Evolutionary conservation across 306 rosid species (phyloP), one percentile per base, ranked within the genome.

Genomic region (Cicer arietinum): DNA sequence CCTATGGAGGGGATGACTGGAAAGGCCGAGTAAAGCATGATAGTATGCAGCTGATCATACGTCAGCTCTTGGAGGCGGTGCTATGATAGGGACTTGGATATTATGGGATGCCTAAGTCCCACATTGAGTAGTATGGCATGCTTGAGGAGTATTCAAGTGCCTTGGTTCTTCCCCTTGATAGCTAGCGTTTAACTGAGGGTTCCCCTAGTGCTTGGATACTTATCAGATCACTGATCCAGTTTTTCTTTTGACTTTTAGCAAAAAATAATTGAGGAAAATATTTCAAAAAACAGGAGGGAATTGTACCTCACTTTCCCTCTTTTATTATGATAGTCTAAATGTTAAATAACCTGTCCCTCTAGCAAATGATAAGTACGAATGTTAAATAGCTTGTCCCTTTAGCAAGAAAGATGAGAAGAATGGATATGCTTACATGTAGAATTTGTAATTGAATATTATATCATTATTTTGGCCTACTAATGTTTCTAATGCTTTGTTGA

Each of bases 401-500:
- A 8, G 7, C 73, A 51, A 42, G 54, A 54, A 77, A 62, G 51
- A 64, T 58, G 57, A 65, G 76, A 74, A 52, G 43, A 56, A 67
- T 53, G 54, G 48, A 45, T 41, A 54, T 54, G 58, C 53, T 40
- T 47, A 61, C 37, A 47, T 73, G 66, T 70, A 16, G 12, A 46
- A 64, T 84, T 16, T 77, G 6, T 17, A 25, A 44, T 4, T 58
- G 46, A 51, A 62, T 17, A 45, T 12, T 25, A 42, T 39, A 14
- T 22, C 22, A 66, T 73, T 6, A 35, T 54, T 57, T 72, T 44
- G 52, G 52, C 66, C 42, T 63, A 71, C 73, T 73, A 30, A 59
- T 56, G 50, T 79, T 86, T 77, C 77, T 79, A 37, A 69, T 70
- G 69, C 66, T 80, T 84, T 80, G 71, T 83, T 83, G 77, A 67